Percentiles rank a stretch among this genome's conserved stretches.
Evolutionary conservation across 352 stramenopile species (phyloP).

Genomic region (Phytophthora hibernalis): DNA sequence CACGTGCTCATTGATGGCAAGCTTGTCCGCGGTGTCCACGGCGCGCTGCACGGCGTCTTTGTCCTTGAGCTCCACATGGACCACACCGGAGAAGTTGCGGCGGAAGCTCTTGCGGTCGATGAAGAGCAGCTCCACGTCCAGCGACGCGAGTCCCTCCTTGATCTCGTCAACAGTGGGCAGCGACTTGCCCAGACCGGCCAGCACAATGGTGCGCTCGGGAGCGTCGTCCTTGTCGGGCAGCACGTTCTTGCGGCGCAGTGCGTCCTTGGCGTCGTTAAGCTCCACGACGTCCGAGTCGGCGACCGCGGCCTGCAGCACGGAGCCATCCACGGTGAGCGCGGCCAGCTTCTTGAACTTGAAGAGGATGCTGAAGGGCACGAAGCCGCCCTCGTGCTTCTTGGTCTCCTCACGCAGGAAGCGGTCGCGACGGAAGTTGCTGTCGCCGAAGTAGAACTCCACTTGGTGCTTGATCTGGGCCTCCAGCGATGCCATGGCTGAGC

Average conservation of each 20-base stretch:
- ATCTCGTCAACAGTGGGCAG: conserved; percentile 84
- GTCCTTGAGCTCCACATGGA: conserved; percentile 80
- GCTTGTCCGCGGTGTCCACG: conserved; percentile 51
- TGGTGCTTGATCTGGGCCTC: conserved; percentile 88
- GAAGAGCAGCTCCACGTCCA: conserved; percentile 72
- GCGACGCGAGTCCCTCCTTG: conserved; percentile 62
- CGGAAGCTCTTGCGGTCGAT: conserved; percentile 78
- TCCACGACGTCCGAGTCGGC: conserved; percentile 80
- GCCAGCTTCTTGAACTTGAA: conserved; percentile 94
- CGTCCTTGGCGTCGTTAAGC: conserved; percentile 80
- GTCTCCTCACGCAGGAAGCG: conserved; percentile 89
- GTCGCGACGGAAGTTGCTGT: conserved; percentile 93
- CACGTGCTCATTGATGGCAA: conserved; percentile 67
- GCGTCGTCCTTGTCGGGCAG: conserved; percentile 73
- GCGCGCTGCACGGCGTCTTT: conserved; percentile 61
- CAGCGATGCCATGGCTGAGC: conserved; percentile 59
- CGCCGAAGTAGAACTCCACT: conserved; percentile 94
- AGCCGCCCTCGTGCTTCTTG: conserved; percentile 84
- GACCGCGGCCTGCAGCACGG: conserved; percentile 74
- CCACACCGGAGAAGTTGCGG: conserved; percentile 77
- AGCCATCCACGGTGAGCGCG: conserved; percentile 77
- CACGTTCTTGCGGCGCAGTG: conserved; percentile 76
- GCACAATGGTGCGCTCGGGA: conserved; percentile 69
- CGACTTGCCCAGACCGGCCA: conserved; percentile 66
- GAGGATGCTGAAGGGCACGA: conserved; percentile 86